Conservation (phyloP, 148 eudicot genomes). For the Linanthus parryae region DNA sequence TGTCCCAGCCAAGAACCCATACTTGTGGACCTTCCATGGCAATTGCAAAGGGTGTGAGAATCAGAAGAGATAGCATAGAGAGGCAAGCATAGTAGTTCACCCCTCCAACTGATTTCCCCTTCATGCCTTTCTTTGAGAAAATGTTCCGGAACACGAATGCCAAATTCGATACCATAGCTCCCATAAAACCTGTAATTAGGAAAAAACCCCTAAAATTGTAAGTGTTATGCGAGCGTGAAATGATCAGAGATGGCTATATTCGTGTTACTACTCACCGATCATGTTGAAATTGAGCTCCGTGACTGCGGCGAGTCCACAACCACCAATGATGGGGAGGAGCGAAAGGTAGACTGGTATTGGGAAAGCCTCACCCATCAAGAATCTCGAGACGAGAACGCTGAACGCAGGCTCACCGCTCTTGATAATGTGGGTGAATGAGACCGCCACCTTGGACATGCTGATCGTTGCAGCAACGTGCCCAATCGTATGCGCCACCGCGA, state of each 20-base stretch:
- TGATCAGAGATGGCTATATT: background rate
- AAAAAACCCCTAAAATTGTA: slow-evolving; percentile 1
- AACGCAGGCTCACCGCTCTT: slow-evolving; percentile 23
- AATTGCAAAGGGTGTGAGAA: slow-evolving; percentile 62
- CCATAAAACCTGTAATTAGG: slow-evolving; percentile 47
- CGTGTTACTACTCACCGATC: slow-evolving; percentile 12
- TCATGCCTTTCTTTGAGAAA: slow-evolving; percentile 72
- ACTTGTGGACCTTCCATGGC: slow-evolving; percentile 67
- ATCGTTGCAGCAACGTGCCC: slow-evolving; percentile 22
- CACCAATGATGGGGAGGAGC: slow-evolving; percentile 16
- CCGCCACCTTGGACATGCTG: slow-evolving; percentile 21
- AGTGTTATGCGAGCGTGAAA: background rate
- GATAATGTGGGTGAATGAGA: slow-evolving; percentile 22
- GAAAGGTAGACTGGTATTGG: slow-evolving; percentile 15
- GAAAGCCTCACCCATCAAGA: slow-evolving; percentile 15
- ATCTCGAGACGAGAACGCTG: slow-evolving; percentile 18
- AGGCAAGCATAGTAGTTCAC: slow-evolving; percentile 77
- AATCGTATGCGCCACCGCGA: slow-evolving; percentile 19
- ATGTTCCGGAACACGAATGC: slow-evolving; percentile 74
- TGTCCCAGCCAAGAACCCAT: slow-evolving; percentile 71
- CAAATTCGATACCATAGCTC: slow-evolving; percentile 72
- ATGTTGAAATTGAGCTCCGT: slow-evolving; percentile 25
- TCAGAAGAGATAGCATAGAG: slow-evolving; percentile 51
- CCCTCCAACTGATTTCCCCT: slow-evolving; percentile 61
- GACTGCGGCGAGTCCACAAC: slow-evolving; percentile 13